Base-by-base conservation (phyloP, 176 grass and related monocot species). In the Aegilops umbellulata region DNA sequence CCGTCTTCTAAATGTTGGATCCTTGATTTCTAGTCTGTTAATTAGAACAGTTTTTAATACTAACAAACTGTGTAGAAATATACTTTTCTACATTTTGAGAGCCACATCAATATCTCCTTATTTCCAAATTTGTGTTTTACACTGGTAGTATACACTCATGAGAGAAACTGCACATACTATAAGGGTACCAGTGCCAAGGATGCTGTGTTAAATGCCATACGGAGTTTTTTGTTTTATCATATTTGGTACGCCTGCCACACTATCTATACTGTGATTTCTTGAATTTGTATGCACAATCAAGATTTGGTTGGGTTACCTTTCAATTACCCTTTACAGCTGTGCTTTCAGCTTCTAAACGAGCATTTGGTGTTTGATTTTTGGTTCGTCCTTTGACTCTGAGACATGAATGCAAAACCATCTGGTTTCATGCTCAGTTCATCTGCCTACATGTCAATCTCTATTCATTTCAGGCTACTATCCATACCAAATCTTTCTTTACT, bases 41-140 rank as follows among this genome's bases (percentile, higher is more conserved):
- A 67, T 49, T 53, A 76, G 14, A 76, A 83, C 34, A 13, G 3
- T 79, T 83, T 14, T 78, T 3, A 11, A 83, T 77, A 53, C 49
- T 53, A 78, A 22, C 15, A 79, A 22, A 29, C 69, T 64, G 27
- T 2, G 1, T 38, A 51, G 32, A 30, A 63, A 53, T 83, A 69
- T 88, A 83, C 22, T 88, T 68, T 77, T 44, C 9, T 70, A 62
- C 55, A 77, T 60, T 47, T 22, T 88, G 64, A 53, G 29, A 53
- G n/a, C 10, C 29, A 57, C 16, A 14, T 1, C 17, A 64, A 69
- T 35, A 29, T 60, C 29, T 78, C 32, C 67, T 39, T 76, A 17
- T 32, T 82, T 78, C n/a, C 39, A 79, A 79, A 53, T 30, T 36
- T 79, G 38, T 65, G 31, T 36, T 79, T 73, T 58, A 35, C 30